A percentile compares a stretch with the other conserved stretches of the same genome.
Conservation (phyloP, 208 protist species). For the Wallacemonas sp. region DNA sequence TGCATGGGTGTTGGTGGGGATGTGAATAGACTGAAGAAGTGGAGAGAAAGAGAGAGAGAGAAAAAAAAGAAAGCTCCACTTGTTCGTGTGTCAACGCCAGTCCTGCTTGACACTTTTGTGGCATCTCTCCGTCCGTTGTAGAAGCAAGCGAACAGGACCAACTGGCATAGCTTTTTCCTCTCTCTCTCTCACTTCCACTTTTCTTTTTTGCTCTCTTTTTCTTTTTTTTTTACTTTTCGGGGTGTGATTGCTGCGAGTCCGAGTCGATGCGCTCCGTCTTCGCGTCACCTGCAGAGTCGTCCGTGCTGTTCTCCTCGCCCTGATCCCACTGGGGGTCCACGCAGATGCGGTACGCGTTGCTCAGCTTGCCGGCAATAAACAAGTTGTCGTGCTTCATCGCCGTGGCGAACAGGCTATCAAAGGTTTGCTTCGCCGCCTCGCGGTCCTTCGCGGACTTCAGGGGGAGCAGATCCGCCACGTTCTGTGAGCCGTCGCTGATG, state of each 20-base stretch:
- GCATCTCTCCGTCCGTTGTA: not conserved
- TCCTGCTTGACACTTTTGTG: no score
- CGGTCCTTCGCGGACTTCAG: conserved; percentile 34
- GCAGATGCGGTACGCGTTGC: conserved; percentile 74
- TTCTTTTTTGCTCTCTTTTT: conserved; percentile 4
- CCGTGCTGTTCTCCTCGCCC: not conserved
- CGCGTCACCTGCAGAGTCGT: not conserved
- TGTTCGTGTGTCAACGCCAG: no score
- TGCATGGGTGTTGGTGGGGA: no score
- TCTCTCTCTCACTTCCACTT: not conserved
- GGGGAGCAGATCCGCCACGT: conserved; percentile 22
- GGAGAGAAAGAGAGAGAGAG: conserved; percentile 1
- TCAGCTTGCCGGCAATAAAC: conserved; percentile 84
- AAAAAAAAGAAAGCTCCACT: conserved; percentile 20
- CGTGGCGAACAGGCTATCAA: conserved; percentile 64
- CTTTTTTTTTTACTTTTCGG: not conserved
- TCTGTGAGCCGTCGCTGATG: conserved; percentile 19
- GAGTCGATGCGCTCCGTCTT: not conserved
- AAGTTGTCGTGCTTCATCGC: conserved; percentile 54
- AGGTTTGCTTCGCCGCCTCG: conserved; percentile 55
- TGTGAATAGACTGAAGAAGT: not conserved
- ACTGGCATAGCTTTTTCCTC: not conserved
- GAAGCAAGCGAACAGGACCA: no score
- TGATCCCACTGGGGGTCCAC: conserved; percentile 73
- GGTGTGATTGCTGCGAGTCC: not conserved